Evolutionary conservation across 2,329 filamentous ascomycete species (phyloP).

Genomic region (Myrmaecium sp.): DNA sequence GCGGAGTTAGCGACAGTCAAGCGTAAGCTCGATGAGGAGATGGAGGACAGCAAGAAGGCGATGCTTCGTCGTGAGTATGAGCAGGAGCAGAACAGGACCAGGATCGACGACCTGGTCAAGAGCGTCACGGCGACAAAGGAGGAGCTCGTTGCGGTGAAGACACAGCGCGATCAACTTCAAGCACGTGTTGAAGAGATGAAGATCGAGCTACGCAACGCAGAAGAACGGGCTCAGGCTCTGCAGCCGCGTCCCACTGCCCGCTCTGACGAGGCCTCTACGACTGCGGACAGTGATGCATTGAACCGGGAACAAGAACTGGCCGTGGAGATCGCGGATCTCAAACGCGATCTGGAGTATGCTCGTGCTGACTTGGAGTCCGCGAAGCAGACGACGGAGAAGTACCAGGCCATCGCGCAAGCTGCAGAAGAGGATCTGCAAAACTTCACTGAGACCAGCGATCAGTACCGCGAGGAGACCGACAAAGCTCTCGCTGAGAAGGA

Average conservation of each 20-base stretch:
- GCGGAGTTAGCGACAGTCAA: slow-evolving; percentile 62
- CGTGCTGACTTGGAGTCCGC: slow-evolving; percentile 66
- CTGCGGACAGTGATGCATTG: slow-evolving; percentile 38
- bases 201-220: slow-evolving; percentile 72
- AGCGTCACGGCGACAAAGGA: slow-evolving; percentile 69
- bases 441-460: slow-evolving; percentile 62
- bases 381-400: slow-evolving; percentile 68
- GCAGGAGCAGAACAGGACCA: slow-evolving; percentile 69
- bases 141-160: slow-evolving; percentile 73
- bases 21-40: slow-evolving; percentile 66
- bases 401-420: slow-evolving; percentile 71
- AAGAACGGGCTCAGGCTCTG: slow-evolving; percentile 69
- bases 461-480: slow-evolving; percentile 80
- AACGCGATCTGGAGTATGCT: slow-evolving; percentile 68
- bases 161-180: slow-evolving; percentile 76
- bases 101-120: slow-evolving; percentile 78
- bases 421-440: slow-evolving; percentile 77
- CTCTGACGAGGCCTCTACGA: slow-evolving; percentile 29
- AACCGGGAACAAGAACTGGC: slow-evolving; percentile 63
- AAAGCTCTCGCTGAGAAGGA: slow-evolving; percentile 60
- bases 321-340: slow-evolving; percentile 70
- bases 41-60: slow-evolving; percentile 70
- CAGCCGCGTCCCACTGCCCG: slow-evolving; percentile 61
- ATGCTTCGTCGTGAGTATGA: slow-evolving; percentile 81
- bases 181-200: slow-evolving; percentile 74